Evolutionary conservation across 2,329 filamentous ascomycete species (phyloP).

Genomic region (Cladosporium halotolerans): DNA sequence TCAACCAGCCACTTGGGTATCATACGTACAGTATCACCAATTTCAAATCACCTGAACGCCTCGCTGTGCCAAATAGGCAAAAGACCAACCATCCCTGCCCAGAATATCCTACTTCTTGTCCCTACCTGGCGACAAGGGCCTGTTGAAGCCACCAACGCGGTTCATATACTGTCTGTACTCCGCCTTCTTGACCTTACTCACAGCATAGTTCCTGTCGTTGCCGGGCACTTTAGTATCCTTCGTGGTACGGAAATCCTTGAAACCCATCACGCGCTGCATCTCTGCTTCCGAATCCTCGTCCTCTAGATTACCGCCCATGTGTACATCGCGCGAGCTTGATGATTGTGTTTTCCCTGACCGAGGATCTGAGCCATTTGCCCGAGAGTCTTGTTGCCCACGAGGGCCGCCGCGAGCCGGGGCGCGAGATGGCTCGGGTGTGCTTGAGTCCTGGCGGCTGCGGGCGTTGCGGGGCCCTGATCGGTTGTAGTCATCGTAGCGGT

Average conservation of each 20-base stretch:
- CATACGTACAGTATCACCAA: conserved; percentile 5
- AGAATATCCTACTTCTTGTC: not conserved
- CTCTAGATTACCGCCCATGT: conserved; percentile 22
- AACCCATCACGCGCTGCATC: conserved; percentile 87
- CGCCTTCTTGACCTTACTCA: conserved; percentile 88
- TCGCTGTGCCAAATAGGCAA: conserved; percentile 4
- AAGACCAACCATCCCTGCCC: not conserved
- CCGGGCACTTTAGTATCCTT: conserved; percentile 84
- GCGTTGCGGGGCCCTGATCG: conserved; percentile 7
- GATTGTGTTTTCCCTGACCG: conserved; percentile 7
- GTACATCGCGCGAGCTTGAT: conserved; percentile 10
- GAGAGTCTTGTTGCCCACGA: conserved; percentile 14
- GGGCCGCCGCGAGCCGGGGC: conserved; percentile 7
- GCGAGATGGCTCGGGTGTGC: conserved; percentile 10
- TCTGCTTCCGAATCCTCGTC: conserved; percentile 58
- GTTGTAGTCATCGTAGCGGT: conserved; percentile 19
- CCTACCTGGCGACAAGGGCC: conserved; percentile 48
- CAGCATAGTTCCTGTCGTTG: conserved; percentile 69
- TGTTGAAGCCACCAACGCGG: conserved; percentile 72
- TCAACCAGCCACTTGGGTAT: not conserved
- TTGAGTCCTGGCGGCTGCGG: not conserved
- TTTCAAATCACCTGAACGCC: conserved; percentile 6
- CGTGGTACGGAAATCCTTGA: conserved; percentile 76
- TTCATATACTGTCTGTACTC: conserved; percentile 98
- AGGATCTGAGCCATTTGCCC: conserved; percentile 7